Evolutionary conservation across 1,284 basidiomycete genomes (phyloP).

Genomic region (Puccinia novopanici): DNA sequence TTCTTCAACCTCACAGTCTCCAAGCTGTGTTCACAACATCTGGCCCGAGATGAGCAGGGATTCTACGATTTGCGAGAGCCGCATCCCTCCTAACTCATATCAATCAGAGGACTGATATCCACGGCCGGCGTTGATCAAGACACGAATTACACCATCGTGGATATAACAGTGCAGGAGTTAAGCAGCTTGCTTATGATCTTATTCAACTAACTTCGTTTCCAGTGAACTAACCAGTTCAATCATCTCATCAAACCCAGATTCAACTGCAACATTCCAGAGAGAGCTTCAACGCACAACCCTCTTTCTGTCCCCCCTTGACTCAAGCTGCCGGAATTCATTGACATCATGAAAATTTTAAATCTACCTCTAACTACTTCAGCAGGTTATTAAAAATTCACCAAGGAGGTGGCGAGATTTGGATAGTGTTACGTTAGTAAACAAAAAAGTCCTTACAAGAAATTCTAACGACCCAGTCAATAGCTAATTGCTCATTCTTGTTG

Average conservation of each 20-base stretch:
- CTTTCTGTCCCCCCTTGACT: slow-evolving; percentile 81
- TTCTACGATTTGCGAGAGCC: slow-evolving; percentile 59
- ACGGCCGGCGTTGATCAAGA: not conserved
- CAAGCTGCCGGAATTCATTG: slow-evolving; percentile 75
- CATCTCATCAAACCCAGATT: no score
- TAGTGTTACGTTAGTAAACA: slow-evolving; percentile 71
- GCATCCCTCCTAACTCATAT: slow-evolving; percentile 9
- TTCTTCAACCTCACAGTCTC: slow-evolving; percentile 70
- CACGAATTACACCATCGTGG: slow-evolving; percentile 77
- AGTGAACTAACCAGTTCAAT: no score
- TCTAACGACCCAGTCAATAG: not conserved
- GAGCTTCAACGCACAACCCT: slow-evolving; percentile 86
- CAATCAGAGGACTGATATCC: slow-evolving; percentile 12
- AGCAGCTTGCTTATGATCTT: no score
- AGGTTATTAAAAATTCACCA: slow-evolving; percentile 68
- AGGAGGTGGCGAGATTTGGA: slow-evolving; percentile 93
- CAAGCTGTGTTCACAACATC: no score
- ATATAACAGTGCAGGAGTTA: no score
- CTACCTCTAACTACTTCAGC: slow-evolving; percentile 57
- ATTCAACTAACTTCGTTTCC: no score
- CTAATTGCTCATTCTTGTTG: not conserved
- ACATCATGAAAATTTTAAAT: slow-evolving; percentile 62
- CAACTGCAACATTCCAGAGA: no score
- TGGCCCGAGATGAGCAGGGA: no score
- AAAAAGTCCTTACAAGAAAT: slow-evolving; percentile 52